Evolutionary conservation across 2,329 filamentous ascomycete genomes (phyloP).

Genomic region (Fusarium sp.): DNA sequence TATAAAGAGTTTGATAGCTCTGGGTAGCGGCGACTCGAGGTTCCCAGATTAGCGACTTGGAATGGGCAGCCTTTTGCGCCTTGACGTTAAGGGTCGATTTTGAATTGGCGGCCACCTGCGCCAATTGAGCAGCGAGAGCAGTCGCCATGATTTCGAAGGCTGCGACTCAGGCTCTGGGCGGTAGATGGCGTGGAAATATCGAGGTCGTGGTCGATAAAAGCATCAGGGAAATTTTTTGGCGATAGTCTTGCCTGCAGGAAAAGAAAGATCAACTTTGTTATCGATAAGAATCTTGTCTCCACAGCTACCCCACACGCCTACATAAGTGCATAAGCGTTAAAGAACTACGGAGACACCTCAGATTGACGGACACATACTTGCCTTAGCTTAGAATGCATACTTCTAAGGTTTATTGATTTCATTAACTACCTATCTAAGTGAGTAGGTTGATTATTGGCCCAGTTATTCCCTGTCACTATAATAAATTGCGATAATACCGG

Average conservation of each 20-base stretch:
- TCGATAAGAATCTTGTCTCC: conserved; percentile 45
- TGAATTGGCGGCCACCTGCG: conserved; percentile 88
- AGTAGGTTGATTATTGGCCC: no score
- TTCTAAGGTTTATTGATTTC: no score
- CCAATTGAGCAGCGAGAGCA: conserved; percentile 91
- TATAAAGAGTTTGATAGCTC: conserved; percentile 89
- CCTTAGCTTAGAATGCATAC: no score
- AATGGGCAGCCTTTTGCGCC: conserved; percentile 90
- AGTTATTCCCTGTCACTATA: no score
- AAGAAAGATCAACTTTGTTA: conserved; percentile 42
- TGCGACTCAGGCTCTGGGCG: conserved; percentile 40
- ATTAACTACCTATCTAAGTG: background rate
- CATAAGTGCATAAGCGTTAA: background rate
- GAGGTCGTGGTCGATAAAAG: conserved; percentile 30
- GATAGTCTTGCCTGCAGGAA: conserved; percentile 19
- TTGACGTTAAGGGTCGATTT: conserved; percentile 93
- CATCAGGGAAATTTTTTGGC: conserved; percentile 48
- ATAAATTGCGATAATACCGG: no score
- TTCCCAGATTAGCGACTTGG: conserved; percentile 95
- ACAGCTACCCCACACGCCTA: background rate
- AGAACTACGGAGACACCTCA: no score
- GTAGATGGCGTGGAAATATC: conserved; percentile 37
- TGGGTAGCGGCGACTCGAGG: conserved; percentile 85
- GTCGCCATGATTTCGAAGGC: conserved; percentile 72
- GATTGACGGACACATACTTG: no score